Base-by-base conservation (phyloP, 2,329 filamentous ascomycete species). In the Pyricularia sp. region DNA sequence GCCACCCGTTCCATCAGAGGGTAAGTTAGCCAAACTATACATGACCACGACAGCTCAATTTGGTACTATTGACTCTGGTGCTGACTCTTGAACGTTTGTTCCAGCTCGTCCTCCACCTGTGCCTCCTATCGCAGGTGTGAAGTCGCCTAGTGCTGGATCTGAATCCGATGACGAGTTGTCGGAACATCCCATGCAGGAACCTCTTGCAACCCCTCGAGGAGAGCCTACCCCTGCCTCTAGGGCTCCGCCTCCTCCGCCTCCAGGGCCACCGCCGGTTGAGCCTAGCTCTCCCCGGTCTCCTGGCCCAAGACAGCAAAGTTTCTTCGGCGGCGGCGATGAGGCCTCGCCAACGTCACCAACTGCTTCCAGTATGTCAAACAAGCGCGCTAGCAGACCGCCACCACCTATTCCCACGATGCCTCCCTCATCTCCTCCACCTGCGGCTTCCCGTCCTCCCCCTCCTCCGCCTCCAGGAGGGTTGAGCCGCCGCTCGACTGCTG, bases 111-210 rank as follows among this genome's bases (percentile, higher is more conserved):
- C 90, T 64, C 81, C 84, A 1, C 86, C 86, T 66, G 81, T 82
- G 42, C 82, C 82, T 59, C 82, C 85, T 33, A 42, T 72, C 58
- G 80, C 84, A 50, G 81, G 82, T 63, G 76, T 86, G 20, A 82
- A 85, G 65, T 92, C 92, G 59, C 89, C 88, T 64, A 92, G 89
- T 69, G 85, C 90, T 70, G 93, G 93, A 33, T 96, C 93, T 1
- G 92, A 91, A 76, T 95, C 94, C 63, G 94, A 96, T 73, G 94
- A 97, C 77, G 94, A 97, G 77, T 81, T 93, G 74, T 93, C 91
- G 11, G 81, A 82, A 68, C 78, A 79, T 75, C 75, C 84, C 74
- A 77, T 79, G 72, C 79, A 82, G 67, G 78, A 84, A 72, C 73
- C 79, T 74, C 68, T 83, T 25, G 79, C 82, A 50, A 80, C 79